Evolutionary conservation across 768 basidiomycete genomes (phyloP).

Genomic region (Tricholomella constricta): DNA sequence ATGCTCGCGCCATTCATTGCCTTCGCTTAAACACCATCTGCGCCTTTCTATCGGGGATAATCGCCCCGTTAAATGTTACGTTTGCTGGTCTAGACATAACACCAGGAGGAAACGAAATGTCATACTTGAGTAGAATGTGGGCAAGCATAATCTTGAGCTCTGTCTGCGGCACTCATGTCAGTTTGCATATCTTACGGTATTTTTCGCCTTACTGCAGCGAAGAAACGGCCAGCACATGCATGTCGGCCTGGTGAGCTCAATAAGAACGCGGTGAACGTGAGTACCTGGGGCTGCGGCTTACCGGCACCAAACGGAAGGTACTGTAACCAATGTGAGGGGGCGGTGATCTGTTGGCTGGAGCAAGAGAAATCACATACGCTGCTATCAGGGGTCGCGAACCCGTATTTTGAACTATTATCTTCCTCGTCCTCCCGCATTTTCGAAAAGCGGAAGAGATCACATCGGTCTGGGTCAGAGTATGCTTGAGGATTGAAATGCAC

Average conservation of each 20-base stretch:
- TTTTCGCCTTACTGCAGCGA: constrained; percentile 31
- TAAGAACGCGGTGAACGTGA: neutral
- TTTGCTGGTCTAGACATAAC: constrained; percentile 30
- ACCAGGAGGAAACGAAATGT: constrained; percentile 29
- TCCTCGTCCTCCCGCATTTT: constrained; percentile 30
- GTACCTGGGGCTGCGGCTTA: constrained; percentile 7
- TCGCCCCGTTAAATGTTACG: constrained; percentile 33
- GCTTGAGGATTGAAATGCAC: constrained; percentile 35
- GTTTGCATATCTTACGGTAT: neutral
- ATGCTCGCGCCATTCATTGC: neutral
- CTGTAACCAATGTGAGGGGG: constrained; percentile 19
- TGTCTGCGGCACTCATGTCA: constrained; percentile 24
- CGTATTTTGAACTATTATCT: constrained; percentile 32
- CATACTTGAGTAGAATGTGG: constrained; percentile 36
- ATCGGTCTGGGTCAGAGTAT: constrained; percentile 36
- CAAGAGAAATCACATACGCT: constrained; percentile 27
- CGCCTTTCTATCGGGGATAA: constrained; percentile 35
- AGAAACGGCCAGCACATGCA: constrained; percentile 39
- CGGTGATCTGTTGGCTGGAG: constrained; percentile 1
- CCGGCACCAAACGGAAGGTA: constrained; percentile 43
- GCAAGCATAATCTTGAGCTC: constrained; percentile 39
- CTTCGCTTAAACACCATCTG: constrained; percentile 31
- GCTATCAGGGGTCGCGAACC: constrained; percentile 36
- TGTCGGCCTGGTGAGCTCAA: constrained; percentile 28
- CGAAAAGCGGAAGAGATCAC: constrained; percentile 39